These are phyloP conservation scores for Claviceps arundinis DNA, from an alignment of 2,329 filamentous ascomycete species.

Conservation along the genomic window DNA sequence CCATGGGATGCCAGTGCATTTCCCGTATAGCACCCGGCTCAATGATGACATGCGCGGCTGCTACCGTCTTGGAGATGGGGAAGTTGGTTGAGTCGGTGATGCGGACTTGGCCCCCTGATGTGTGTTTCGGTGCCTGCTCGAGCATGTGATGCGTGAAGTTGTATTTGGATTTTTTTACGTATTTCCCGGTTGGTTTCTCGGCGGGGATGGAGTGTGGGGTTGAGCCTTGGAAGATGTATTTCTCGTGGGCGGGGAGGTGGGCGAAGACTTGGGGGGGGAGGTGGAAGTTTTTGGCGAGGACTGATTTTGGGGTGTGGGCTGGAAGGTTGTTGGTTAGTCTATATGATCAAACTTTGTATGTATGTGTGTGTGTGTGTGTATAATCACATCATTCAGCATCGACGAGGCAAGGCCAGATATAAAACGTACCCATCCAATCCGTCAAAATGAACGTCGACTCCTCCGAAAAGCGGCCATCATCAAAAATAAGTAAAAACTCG, in stretches of 20 bases:
- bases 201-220: constrained; percentile 50
- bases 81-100: constrained; percentile 69
- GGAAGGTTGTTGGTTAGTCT: not conserved
- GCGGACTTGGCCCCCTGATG: constrained; percentile 56
- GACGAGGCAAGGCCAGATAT: too few species aligned
- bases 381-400: too few species aligned
- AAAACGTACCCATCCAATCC: constrained; percentile 50
- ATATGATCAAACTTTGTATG: too few species aligned
- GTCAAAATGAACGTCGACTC: constrained; percentile 60
- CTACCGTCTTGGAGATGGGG: constrained; percentile 57
- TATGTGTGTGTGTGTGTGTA: too few species aligned
- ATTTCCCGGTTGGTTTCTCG: constrained; percentile 46
- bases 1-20: constrained; percentile 73
- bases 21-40: constrained; percentile 60
- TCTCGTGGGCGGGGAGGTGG: constrained; percentile 51
- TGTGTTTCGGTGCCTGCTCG: constrained; percentile 51
- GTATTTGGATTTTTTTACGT: constrained; percentile 52
- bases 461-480: constrained; percentile 38
- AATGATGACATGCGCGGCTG: constrained; percentile 59
- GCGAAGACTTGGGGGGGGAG: constrained; percentile 57
- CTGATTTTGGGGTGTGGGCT: constrained; percentile 57
- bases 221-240: constrained; percentile 66
- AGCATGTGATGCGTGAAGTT: constrained; percentile 62
- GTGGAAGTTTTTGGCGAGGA: constrained; percentile 64
- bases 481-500: constrained; percentile 36